These are phyloP conservation scores for Teunomyces panamensis DNA, from an alignment of 805 yeast species.

Conservation along the genomic window DNA sequence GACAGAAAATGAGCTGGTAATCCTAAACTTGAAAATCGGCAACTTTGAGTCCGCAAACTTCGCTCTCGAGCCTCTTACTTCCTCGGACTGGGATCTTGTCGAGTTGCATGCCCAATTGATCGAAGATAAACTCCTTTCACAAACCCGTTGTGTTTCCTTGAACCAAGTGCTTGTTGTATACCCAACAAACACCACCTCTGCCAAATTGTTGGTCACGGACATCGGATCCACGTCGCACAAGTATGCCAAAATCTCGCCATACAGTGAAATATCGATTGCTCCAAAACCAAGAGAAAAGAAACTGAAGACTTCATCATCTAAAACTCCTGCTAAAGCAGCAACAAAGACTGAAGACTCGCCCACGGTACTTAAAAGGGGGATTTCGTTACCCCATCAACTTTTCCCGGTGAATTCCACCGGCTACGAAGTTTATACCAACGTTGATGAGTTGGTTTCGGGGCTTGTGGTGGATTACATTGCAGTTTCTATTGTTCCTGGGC, in stretches of 20 bases:
- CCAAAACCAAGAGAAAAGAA: conserved; percentile 47
- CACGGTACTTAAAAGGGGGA: conserved; percentile 49
- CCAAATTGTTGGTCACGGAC: conserved; percentile 51
- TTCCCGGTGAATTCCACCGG: conserved; percentile 20
- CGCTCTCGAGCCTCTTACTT: conserved; percentile 71
- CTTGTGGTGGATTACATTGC: conserved; percentile 40
- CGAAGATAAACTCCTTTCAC: conserved; percentile 72
- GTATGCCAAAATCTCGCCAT: conserved; percentile 56
- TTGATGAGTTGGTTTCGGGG: conserved; percentile 24
- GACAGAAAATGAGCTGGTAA: conserved; percentile 35
- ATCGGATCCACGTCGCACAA: conserved; percentile 41
- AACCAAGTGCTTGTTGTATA: conserved; percentile 64
- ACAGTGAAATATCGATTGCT: conserved; percentile 72
- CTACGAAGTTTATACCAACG: conserved; percentile 47
- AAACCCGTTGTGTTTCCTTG: conserved; percentile 69
- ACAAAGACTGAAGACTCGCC: conserved; percentile 42
- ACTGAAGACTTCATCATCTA: conserved; percentile 2
- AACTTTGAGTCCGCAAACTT: conserved; percentile 57
- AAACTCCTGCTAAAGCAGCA: conserved; percentile 44
- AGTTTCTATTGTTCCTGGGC: conserved; percentile 53
- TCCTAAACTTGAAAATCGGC: conserved; percentile 47
- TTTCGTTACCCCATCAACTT: conserved; percentile 52
- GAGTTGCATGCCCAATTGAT: conserved; percentile 76
- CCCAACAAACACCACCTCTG: conserved; percentile 59
- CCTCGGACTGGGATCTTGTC: conserved; percentile 87